Base-by-base conservation (phyloP, 2,329 filamentous ascomycete species). In the Botrytis fabae region DNA sequence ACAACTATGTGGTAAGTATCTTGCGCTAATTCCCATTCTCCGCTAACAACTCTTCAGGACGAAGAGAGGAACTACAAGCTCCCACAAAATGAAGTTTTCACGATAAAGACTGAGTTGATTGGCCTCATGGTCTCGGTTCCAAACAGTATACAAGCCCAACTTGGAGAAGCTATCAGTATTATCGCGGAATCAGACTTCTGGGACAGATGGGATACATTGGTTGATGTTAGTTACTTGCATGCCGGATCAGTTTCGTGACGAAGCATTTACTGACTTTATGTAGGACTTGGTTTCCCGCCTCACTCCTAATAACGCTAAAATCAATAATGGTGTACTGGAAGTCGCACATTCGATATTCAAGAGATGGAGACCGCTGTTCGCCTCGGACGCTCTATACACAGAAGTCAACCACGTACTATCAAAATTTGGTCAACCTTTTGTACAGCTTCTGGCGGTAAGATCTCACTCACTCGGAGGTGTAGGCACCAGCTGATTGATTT, bases 101-200 rank as follows among this genome's bases (percentile, higher is more conserved):
- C 93, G 61, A 97, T 99, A 86, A 99, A 99, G 85, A 90, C 91
- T 80, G 95, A 98, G 85, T 89, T 99, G 75, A 95, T 99, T 79
- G 95, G 94, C 73, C 87, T 99, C 79, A 99, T 99, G 96, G 97
- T 98, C 79, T 91, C 92, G 14, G 94, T 96, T 38, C 96, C 95
- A 6, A 83, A 93, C 28, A 92, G 90, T 74, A 92, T 99, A 76
- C 97, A 98, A 84, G 90, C 93, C 74, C 96, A 99, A 84, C 88
- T 99, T 54, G 96, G 96, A 78, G 96, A 98, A 81, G 95, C 96
- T 75, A 97, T 98, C 82, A 98, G 95, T 83, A 90, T 97, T 78
- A 98, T 99, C 79, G 96, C 96, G 74, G 95, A 98, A 83, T 98
- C 95, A 77, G 96, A 99, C 82, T 99, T 99, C 83, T 99, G 93